Evolutionary conservation across 2,329 filamentous ascomycete species (phyloP), one percentile per base, ranked within the genome.

Genomic region (Penicillium griseofulvum): DNA sequence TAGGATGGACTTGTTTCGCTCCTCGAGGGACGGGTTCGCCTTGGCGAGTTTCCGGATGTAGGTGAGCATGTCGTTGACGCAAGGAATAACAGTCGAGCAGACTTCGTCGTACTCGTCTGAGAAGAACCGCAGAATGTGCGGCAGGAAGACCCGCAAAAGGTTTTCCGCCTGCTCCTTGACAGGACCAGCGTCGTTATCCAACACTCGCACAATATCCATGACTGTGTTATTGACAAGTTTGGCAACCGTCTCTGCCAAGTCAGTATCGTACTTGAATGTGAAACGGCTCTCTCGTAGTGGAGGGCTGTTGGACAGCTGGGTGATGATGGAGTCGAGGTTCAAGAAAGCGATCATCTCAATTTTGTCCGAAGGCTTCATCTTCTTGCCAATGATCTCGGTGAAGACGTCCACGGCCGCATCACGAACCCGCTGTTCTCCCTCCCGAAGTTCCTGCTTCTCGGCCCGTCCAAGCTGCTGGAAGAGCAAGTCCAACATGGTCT

Each of bases 101-200:
- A 99, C 88, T 77, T 99, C 94, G 73, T 99, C 94, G 72, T 95
- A 99, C 71, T 99, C 92, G 74, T 99, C 94, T 24, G 91, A 89
- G 76, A 99, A 97, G 79, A 97, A 97, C 37, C 93, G 89, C 48
- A 99, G 80, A 12, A 97, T 82, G 64, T 92, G 88, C 0, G 92
- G 91, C 28, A 96, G 79, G 71, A 97, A 97, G 36, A 59, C 53
- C 68, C 89, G 88, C 50, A 97, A 80, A 56, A 95, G 83, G 64
- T 88, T 86, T 65, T 94, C 91, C 48, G 94, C 93, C 65, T 87
- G 88, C 43, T 83, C 81, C 64, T 85, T 86, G 26, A 86, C 80
- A 59, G 85, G 82, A 41, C 72, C 65, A 34, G 73, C 69, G 16
- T 84, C 82, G 65, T 88, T 87, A 66, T 97, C 93, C 47, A 97